Conservation (phyloP, 164 flowering plant genomes). For the Protea cynaroides region DNA sequence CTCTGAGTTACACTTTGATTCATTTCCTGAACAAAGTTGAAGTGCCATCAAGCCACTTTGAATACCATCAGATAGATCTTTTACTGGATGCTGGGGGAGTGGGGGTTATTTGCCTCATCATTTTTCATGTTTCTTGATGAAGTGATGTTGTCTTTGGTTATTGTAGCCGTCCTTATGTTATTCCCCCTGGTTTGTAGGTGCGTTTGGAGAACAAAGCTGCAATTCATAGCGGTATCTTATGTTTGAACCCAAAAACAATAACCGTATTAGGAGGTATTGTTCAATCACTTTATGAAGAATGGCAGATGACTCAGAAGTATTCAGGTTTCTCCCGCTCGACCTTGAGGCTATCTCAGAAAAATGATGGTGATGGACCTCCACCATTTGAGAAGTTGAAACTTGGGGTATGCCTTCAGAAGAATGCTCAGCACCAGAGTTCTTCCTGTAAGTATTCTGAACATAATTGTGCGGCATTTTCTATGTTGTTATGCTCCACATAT, state of each 20-base stretch:
- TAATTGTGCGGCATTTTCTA: background rate
- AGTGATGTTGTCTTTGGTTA: background rate
- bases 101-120: background rate
- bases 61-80: background rate
- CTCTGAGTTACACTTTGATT: background rate
- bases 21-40: background rate
- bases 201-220: slow-evolving; percentile 56
- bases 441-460: slow-evolving; percentile 26
- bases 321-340: slow-evolving; percentile 64
- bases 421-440: slow-evolving; percentile 24
- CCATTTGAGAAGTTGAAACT: slow-evolving; percentile 78
- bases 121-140: background rate
- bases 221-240: slow-evolving; percentile 54
- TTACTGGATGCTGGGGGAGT: background rate
- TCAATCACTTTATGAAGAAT: slow-evolving; percentile 78
- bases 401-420: slow-evolving; percentile 24
- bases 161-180: background rate
- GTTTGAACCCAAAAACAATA: slow-evolving; percentile 54
- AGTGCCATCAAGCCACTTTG: background rate
- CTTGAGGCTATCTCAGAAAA: slow-evolving; percentile 30
- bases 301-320: slow-evolving; percentile 81
- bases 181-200: slow-evolving; percentile 38
- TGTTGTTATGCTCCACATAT: background rate
- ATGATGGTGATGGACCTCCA: slow-evolving; percentile 64
- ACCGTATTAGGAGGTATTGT: slow-evolving; percentile 78